These are phyloP conservation scores for Teratosphaeria nubilosa DNA, from an alignment of 2,329 filamentous ascomycete genomes.

Conservation along the genomic window DNA sequence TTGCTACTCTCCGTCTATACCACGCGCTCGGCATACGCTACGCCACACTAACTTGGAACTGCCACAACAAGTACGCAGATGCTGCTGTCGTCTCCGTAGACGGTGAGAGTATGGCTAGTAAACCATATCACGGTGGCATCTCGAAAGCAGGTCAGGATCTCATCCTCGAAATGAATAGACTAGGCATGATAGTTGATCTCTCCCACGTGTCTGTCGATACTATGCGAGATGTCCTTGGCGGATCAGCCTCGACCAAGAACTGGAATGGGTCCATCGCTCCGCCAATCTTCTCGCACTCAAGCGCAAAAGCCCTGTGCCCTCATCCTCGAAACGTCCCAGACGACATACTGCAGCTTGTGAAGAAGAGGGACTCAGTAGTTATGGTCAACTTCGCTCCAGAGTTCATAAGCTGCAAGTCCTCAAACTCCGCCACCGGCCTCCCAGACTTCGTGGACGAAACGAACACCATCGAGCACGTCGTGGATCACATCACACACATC, in stretches of 20 bases:
- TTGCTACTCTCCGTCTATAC: slow-evolving; percentile 64
- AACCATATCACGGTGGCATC: slow-evolving; percentile 60
- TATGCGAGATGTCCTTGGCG: slow-evolving; percentile 69
- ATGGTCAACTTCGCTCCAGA: slow-evolving; percentile 85
- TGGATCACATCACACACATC: slow-evolving; percentile 71
- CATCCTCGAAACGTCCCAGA: slow-evolving; percentile 89
- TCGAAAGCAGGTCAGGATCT: slow-evolving; percentile 58
- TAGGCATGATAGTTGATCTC: slow-evolving; percentile 90
- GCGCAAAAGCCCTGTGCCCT: slow-evolving; percentile 67
- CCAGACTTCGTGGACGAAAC: slow-evolving; percentile 59
- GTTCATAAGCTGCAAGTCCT: slow-evolving; percentile 64
- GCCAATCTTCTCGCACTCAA: slow-evolving; percentile 82
- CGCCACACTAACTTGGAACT: slow-evolving; percentile 84
- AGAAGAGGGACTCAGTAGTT: slow-evolving; percentile 61
- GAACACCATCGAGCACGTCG: slow-evolving; percentile 66
- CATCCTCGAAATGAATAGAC: slow-evolving; percentile 81
- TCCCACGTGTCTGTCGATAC: slow-evolving; percentile 71
- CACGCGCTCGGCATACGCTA: slow-evolving; percentile 75
- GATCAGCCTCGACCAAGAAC: slow-evolving; percentile 31
- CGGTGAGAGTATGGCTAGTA: slow-evolving; percentile 30
- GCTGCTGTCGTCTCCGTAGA: slow-evolving; percentile 56
- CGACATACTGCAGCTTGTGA: slow-evolving; percentile 67
- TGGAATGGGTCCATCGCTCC: slow-evolving; percentile 71
- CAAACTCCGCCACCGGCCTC: slow-evolving; percentile 47
- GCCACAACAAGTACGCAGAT: slow-evolving; percentile 82